Base-by-base conservation (phyloP, 192 early-diverging fungal species). In the Chytriomyces confervae region DNA sequence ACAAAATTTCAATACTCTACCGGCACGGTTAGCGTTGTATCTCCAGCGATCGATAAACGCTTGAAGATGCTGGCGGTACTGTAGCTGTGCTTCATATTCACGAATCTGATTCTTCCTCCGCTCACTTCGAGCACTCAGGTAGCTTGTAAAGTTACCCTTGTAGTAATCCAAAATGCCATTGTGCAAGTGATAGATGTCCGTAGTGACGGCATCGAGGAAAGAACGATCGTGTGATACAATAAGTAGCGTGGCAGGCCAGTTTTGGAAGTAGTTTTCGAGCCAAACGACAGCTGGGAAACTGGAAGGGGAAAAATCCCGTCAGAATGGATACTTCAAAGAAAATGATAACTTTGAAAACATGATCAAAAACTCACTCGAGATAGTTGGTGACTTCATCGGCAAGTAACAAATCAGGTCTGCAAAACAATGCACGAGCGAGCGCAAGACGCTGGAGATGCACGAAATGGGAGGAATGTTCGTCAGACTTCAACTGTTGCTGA, bases 11-110 rank as follows among this genome's bases (percentile, higher is more conserved):
- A 57, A 6, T 20, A 24, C 5, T 9, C 53, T 63, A 79, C 82
- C 82, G 43, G 84, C 95, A 51, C 95, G 89, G 75, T 97, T 99
- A 46, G 98, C 95, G 81, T 99, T 99, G 82, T 99, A 99, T 79
- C 98, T 87, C 98, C 98, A 99, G 48, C 95, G 91, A 79, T 98
- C 98, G 81, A 99, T 97, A 79, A 97, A 99, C 13, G 94, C 98
- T 66, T 99, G 97, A 84, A 98, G 83, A 83, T 99, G 96, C 79
- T 95, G 90, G 27, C 95, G 92, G 83, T 95, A 95, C 81, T 94
- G 90, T 79, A 96, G 84, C 84, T 99, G 98, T 44, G 95, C 89
- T 86, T 99, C 95, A 81, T 98, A 99, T 83, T 99, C 98, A 72
- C 95, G 89, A 48, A 95, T 79, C 80, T 95, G 94, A 78, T 94